phyloP scores from a whole-genome alignment of 2,329 filamentous ascomycete genomes.

The Geoglossum cookeanum region DNA sequence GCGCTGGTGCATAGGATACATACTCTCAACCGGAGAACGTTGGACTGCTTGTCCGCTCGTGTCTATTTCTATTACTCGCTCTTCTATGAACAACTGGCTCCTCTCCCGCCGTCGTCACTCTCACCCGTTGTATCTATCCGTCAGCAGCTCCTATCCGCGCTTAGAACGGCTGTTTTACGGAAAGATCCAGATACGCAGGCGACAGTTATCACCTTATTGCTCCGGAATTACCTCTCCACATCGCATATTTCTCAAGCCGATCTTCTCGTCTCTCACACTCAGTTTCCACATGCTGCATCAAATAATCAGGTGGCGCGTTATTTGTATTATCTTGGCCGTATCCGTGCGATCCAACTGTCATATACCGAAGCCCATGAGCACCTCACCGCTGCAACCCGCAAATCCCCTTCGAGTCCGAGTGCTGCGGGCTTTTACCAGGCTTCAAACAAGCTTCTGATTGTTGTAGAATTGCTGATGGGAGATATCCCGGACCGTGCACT shows the following conservation, averaged over 20 bases:
- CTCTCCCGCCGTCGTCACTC: slow-evolving; percentile 71
- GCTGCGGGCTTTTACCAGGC: slow-evolving; percentile 91
- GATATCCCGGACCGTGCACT: slow-evolving; percentile 91
- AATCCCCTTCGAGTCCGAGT: slow-evolving; percentile 75
- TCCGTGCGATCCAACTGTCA: slow-evolving; percentile 85
- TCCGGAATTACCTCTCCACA: slow-evolving; percentile 89
- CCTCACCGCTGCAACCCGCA: slow-evolving; percentile 79
- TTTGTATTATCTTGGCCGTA: slow-evolving; percentile 90
- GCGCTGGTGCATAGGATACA: slow-evolving; percentile 72
- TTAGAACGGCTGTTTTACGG: slow-evolving; percentile 85
- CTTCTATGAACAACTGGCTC: slow-evolving; percentile 80
- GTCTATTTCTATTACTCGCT: slow-evolving; percentile 97
- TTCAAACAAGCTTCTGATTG: slow-evolving; percentile 86
- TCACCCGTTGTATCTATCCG: slow-evolving; percentile 76
- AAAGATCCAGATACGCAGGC: slow-evolving; percentile 97
- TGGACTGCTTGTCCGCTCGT: slow-evolving; percentile 85
- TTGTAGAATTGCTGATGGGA: slow-evolving; percentile 94
- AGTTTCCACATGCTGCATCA: slow-evolving; percentile 82
- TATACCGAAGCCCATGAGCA: slow-evolving; percentile 97
- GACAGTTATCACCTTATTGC: slow-evolving; percentile 79
- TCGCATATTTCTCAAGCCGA: slow-evolving; percentile 96
- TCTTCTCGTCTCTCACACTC: slow-evolving; percentile 83
- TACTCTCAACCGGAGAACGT: slow-evolving; percentile 73
- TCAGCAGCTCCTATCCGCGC: slow-evolving; percentile 65
- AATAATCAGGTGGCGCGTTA: slow-evolving; percentile 98